These are phyloP conservation scores for Gaillardinia entomophila DNA, from an alignment of 805 yeast genomes.

Conservation along the genomic window DNA sequence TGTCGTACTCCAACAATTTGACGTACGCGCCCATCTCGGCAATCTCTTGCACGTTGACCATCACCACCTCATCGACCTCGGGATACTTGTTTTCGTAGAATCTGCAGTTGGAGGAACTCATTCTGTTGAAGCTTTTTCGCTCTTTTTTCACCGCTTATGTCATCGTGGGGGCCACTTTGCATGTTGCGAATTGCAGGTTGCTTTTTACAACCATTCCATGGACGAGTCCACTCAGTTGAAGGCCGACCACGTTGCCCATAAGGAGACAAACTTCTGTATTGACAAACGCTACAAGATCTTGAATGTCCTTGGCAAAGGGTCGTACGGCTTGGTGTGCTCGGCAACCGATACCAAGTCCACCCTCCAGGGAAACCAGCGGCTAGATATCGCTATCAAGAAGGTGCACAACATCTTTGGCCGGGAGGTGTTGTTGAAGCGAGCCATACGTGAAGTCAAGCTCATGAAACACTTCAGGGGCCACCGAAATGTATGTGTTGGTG, in stretches of 20 bases:
- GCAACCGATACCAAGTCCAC: conserved; percentile 48
- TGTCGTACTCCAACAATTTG: conserved; percentile 91
- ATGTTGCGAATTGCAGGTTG: not conserved
- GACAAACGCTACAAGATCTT: conserved; percentile 55
- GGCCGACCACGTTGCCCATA: not conserved
- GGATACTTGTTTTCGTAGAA: conserved; percentile 98
- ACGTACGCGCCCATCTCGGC: conserved; percentile 99
- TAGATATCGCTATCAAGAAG: conserved; percentile 72
- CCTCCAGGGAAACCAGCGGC: conserved; percentile 10
- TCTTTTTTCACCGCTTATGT: not conserved
- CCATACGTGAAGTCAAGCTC: conserved; percentile 75
- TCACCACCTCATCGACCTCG: conserved; percentile 97
- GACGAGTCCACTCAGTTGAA: not conserved
- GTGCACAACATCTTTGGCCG: conserved; percentile 64
- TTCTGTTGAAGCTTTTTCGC: conserved; percentile 13
- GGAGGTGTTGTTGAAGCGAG: conserved; percentile 67
- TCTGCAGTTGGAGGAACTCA: conserved; percentile 90
- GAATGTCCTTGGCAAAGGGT: conserved; percentile 70
- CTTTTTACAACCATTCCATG: not conserved
- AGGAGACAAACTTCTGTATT: conserved; percentile 55
- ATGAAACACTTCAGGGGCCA: conserved; percentile 85
- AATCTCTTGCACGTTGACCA: conserved; percentile 97
- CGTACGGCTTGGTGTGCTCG: conserved; percentile 81
- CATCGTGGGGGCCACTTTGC: not conserved
- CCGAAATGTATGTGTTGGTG: conserved; percentile 44